Base-by-base conservation (phyloP, 495 filamentous ascomycete genomes). In the Aspergillus indologenus region DNA sequence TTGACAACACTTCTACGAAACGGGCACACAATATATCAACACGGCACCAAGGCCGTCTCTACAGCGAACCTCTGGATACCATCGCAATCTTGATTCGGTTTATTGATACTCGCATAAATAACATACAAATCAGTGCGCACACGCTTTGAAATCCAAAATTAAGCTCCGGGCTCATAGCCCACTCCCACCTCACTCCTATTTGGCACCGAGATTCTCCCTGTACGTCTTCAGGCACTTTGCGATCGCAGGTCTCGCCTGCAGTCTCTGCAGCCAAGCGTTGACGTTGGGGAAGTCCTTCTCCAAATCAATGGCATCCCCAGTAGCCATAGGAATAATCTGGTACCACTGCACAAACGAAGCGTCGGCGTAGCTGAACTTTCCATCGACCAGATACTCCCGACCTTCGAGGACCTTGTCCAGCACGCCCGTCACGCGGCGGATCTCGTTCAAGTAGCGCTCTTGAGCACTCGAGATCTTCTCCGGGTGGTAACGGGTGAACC, bases 391-490 rank as follows among this genome's bases (percentile, higher is more conserved):
- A 62, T 75, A 87, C 59, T 83, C 68, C 54, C 82, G 79, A 24
- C 68, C 75, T 14, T 68, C 67, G 14, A 89, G 74, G 20, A 74
- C 69, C 0, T 60, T 65, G 50, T 90, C 76, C 11, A 91, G 61
- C 2, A 90, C 86, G 0, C 75, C 71, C 19, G 79, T 76, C 21
- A 90, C 81, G 20, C 87, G 84, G 14, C 76, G 70, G 17, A 85
- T 69, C 68, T 90, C 87, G 8, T 81, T 81, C 15, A 69, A 22
- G 53, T 89, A 90, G 8, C 87, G 78, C 26, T 84, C 79, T 9
- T 81, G 66, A 1, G 83, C 87, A 29, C 75, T 82, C 14, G 75
- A 78, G 19, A 88, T 20, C 68, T 83, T 75, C 69, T 88, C 85
- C 0, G 76, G 42, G 71, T 90, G 85, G 60, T 63, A 78, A 9